Evolutionary conservation across 2,329 filamentous ascomycete species (phyloP), one percentile per base, ranked within the genome.

Genomic region (Claviceps spartinae): DNA sequence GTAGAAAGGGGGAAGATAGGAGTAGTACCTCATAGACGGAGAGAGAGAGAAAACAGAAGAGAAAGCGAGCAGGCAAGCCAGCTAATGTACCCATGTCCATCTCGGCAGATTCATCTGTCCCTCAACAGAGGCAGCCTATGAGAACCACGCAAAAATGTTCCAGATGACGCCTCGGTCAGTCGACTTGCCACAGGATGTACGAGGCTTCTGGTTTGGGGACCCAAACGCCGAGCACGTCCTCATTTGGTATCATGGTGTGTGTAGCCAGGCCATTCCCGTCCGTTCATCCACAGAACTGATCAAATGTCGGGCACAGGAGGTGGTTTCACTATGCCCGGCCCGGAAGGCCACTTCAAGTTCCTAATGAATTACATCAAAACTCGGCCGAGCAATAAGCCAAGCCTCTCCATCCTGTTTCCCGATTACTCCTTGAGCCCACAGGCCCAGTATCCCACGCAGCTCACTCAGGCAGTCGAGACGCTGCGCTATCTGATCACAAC

Each of bases 161-260:
- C 47, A 51, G 1, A 24, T 56, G 8, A 14, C 49, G 37, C 51
- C 50, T 3, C 49, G 54, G 9, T 54, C 52, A 5, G 49, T 59
- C 8, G 57, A 57, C 18, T 47, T 58, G 9, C 42, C 22, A 4
- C 52, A 58, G 48, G 57, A 54, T 6, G 57, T 50, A 1, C 51
- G 56, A 46, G 58, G 55, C 34, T 54, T 57, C 38, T 59, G 58
- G 58, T 55, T 59, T 2, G 57, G 58, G 6, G 49, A 58, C 48
- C 53, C 54, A 41, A 47, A 55, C 26, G 57, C 58, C 2, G 44
- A 52, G 13, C 47, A 54, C 11, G 58, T 59, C 8, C 50, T 59
- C 5, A 47, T 59, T 37, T 59, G 58, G 58, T 59, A 54, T 47
- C 58, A 59, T 16, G 58, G 57, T 59, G 42, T 42, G 54, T 46